These are phyloP conservation scores for Fusarium mexicanum DNA, from an alignment of 2,329 filamentous ascomycete species.

Conservation along the genomic window DNA sequence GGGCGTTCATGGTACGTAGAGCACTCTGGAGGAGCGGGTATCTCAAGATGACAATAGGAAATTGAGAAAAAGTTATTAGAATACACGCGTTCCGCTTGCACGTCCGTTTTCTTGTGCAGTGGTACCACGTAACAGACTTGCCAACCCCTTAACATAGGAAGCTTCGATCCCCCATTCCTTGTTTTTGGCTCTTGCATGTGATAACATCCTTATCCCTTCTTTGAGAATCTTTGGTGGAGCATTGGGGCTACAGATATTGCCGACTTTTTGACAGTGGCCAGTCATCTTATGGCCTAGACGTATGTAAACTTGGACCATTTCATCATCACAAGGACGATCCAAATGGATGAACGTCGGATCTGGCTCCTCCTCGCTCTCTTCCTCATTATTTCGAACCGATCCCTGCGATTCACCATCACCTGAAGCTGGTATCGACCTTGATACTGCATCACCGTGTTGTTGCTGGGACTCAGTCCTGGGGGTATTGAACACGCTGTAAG, in stretches of 20 bases:
- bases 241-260: constrained; percentile 17
- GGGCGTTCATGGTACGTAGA: not conserved
- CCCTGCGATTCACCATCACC: not conserved
- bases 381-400: not conserved
- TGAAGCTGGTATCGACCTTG: not conserved
- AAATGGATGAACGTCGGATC: constrained; percentile 26
- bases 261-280: constrained; percentile 19
- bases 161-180: constrained; percentile 12
- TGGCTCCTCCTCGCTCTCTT: constrained; percentile 5
- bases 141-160: constrained; percentile 2
- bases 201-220: constrained; percentile 25
- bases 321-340: constrained; percentile 32
- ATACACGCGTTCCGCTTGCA: not conserved
- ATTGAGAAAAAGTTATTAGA: not conserved
- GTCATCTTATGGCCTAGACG: constrained; percentile 29
- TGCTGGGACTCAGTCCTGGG: not conserved
- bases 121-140: not conserved
- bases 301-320: constrained; percentile 33
- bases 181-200: not conserved
- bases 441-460: not conserved
- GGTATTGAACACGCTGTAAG: constrained; percentile 21
- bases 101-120: not conserved
- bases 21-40: not conserved
- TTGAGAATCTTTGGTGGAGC: constrained; percentile 24
- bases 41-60: not conserved